A percentile compares a stretch with the other conserved stretches of the same genome.
Conservation (phyloP, 345 rosid species). For the Syzygium grande region DNA sequence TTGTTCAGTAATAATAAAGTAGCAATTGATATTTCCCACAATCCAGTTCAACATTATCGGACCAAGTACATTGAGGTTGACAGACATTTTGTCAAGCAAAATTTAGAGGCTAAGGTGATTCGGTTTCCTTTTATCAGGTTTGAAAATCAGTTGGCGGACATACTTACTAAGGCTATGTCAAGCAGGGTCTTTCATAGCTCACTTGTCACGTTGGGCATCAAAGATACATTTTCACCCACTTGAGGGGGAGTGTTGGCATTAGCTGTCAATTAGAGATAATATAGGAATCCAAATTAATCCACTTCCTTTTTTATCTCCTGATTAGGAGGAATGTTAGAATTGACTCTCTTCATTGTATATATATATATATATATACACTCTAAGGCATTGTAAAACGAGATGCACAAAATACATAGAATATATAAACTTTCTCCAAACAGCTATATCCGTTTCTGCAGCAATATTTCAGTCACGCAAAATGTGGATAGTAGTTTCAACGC, state of each 20-base stretch:
- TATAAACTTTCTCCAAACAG: no score
- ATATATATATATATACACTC: no score
- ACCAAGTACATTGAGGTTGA: neutral
- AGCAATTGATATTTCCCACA: neutral
- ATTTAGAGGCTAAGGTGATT: neutral
- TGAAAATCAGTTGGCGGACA: neutral
- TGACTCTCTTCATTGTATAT: no score
- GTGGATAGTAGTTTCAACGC: no score
- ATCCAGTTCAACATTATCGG: accelerated
- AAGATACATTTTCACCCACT: neutral
- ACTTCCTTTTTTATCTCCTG: no score
- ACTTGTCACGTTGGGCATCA: neutral
- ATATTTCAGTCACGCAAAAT: no score
- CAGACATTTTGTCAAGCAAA: neutral
- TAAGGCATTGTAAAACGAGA: no score
- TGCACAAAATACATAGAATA: no score
- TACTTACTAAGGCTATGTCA: neutral
- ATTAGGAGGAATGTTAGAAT: no score
- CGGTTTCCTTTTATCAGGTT: neutral
- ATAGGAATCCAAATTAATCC: no score
- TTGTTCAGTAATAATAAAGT: neutral
- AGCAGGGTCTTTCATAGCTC: neutral
- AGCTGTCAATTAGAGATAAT: neutral
- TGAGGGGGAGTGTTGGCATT: neutral
- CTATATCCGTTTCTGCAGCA: no score